Percentiles rank a stretch among this genome's conserved stretches.
phyloP scores from a whole-genome alignment of 495 filamentous ascomycete species.

The Xylaria palmicola region DNA sequence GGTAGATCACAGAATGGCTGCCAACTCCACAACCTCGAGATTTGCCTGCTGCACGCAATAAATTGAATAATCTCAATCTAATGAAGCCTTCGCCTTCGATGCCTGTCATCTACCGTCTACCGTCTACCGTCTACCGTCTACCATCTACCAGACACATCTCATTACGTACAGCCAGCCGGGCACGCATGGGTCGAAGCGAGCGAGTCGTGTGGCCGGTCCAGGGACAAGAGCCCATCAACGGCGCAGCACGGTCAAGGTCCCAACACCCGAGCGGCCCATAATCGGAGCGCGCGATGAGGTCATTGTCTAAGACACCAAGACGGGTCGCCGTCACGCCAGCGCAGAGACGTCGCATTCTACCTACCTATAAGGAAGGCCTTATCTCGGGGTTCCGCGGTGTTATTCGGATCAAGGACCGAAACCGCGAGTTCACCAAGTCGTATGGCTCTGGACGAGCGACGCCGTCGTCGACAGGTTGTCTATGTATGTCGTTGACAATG shows the following conservation, averaged over 20 bases:
- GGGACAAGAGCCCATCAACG: neutral
- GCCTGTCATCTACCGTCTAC: neutral
- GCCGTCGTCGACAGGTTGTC: constrained; percentile 14
- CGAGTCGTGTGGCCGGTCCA: neutral
- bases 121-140: neutral
- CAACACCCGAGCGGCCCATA: neutral
- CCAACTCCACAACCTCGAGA: constrained; percentile 2
- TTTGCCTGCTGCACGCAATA: constrained; percentile 15
- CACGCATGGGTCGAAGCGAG: neutral
- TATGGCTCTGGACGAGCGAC: neutral
- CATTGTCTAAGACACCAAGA: constrained; percentile 4
- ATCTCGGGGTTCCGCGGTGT: constrained; percentile 11
- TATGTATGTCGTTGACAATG: constrained; percentile 4
- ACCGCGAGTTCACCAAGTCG: constrained; percentile 1
- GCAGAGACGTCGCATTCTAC: neutral
- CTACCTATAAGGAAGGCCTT: neutral
- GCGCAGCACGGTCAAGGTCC: neutral
- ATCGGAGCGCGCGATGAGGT: constrained; percentile 11
- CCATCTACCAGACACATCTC: neutral
- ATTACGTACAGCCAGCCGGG: neutral
- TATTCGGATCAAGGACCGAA: constrained; percentile 15
- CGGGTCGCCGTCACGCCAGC: neutral
- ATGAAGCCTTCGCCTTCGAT: neutral
- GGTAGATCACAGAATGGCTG: neutral
- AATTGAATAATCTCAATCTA: constrained; percentile 11